Evolutionary conservation across 2,329 filamentous ascomycete species (phyloP).

Genomic region (Beauveria sp.): DNA sequence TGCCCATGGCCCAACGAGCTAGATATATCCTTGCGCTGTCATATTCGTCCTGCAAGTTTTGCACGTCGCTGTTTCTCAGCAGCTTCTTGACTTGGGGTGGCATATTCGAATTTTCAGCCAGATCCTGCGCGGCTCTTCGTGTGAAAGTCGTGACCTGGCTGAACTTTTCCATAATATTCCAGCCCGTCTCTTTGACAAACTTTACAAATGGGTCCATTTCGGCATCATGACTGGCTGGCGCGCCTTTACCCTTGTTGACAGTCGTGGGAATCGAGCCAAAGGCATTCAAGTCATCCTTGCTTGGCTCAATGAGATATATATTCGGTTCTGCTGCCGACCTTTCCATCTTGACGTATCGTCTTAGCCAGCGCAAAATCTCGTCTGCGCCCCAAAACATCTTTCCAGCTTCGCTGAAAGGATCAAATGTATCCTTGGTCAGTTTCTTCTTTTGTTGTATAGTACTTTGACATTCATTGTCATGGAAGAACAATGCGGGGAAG

Average conservation of each 20-base stretch:
- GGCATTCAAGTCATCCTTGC: conserved; percentile 70
- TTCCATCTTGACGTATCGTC: conserved; percentile 74
- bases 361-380: conserved; percentile 86
- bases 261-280: conserved; percentile 61
- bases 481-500: conserved; percentile 94
- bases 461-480: conserved; percentile 92
- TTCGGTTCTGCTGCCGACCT: conserved; percentile 80
- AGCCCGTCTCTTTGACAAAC: conserved; percentile 87
- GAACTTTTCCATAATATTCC: conserved; percentile 94
- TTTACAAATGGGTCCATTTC: conserved; percentile 91
- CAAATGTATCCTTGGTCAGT: conserved; percentile 73
- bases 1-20: conserved; percentile 96
- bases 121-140: conserved; percentile 79
- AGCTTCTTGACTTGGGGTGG: conserved; percentile 81
- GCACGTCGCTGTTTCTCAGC: conserved; percentile 86
- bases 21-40: conserved; percentile 93
- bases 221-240: conserved; percentile 48
- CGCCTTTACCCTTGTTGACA: conserved; percentile 25
- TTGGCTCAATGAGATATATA: conserved; percentile 85
- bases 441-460: conserved; percentile 93
- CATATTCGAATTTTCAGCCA: conserved; percentile 83
- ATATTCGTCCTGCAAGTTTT: conserved; percentile 93
- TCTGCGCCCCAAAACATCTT: conserved; percentile 97
- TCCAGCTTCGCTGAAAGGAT: conserved; percentile 78
- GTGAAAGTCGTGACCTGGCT: conserved; percentile 97